These are phyloP conservation scores for Rosa lucieae DNA, from an alignment of 306 rosid species.

Conservation along the genomic window DNA sequence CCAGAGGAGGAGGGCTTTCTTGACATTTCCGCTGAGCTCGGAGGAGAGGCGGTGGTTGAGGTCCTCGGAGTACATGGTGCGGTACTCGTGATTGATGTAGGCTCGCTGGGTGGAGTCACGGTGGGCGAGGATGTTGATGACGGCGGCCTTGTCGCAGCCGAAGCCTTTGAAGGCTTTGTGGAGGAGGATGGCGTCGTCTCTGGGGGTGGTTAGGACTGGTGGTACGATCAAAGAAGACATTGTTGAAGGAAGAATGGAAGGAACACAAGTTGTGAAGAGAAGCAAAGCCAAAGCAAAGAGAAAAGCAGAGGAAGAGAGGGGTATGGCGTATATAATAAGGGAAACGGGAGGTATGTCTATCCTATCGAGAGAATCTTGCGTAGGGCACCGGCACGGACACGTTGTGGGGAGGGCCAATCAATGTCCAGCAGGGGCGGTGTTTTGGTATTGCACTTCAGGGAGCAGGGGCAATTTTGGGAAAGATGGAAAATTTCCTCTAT, in stretches of 20 bases:
- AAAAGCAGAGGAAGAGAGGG: neutral
- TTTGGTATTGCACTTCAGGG: too few relatives aligned
- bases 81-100: conserved; percentile 73
- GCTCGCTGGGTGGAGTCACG: conserved; percentile 73
- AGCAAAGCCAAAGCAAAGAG: neutral
- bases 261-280: neutral
- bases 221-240: conserved; percentile 65
- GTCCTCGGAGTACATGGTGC: conserved; percentile 55
- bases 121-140: conserved; percentile 74
- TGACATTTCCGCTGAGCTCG: conserved; percentile 61
- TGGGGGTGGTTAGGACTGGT: conserved; percentile 58
- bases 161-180: conserved; percentile 91
- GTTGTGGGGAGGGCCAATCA: too few relatives aligned
- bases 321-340: too few relatives aligned
- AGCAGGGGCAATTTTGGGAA: too few relatives aligned
- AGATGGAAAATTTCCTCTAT: too few relatives aligned
- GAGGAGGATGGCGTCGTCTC: conserved; percentile 74
- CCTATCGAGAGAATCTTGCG: too few relatives aligned
- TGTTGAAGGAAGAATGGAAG: neutral
- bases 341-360: too few relatives aligned
- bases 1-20: conserved; percentile 80
- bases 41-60: conserved; percentile 60
- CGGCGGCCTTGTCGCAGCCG: conserved; percentile 67
- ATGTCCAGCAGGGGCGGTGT: too few relatives aligned
- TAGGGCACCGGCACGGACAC: too few relatives aligned